Evolutionary conservation across 306 rosid species (phyloP).

Genomic region (Malus sylvestris): DNA sequence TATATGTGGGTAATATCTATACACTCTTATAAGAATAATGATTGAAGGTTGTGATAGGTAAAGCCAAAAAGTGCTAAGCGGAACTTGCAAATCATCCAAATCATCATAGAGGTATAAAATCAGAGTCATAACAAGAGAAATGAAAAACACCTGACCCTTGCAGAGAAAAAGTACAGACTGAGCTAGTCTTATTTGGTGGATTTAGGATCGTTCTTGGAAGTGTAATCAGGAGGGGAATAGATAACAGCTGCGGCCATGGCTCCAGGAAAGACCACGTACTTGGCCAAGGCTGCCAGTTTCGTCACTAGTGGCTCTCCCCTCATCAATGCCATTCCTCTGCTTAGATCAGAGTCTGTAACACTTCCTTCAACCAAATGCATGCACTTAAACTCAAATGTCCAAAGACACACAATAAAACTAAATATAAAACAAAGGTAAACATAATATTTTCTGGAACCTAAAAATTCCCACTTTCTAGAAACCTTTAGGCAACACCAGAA

Average conservation of each 20-base stretch:
- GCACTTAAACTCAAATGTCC: neutral
- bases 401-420: neutral
- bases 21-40: neutral
- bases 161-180: neutral
- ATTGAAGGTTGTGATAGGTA: neutral
- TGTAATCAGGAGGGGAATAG: slow-evolving; percentile 36
- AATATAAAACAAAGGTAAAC: neutral
- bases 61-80: neutral
- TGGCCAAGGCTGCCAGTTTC: slow-evolving; percentile 26
- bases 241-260: slow-evolving; percentile 30
- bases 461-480: neutral
- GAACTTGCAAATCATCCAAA: neutral
- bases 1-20: no score
- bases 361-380: neutral
- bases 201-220: slow-evolving; percentile 1
- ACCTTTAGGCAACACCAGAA: no score
- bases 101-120: no score
- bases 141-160: neutral
- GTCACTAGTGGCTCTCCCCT: slow-evolving; percentile 32
- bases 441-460: neutral
- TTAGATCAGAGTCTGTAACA: neutral
- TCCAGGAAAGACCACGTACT: slow-evolving; percentile 29
- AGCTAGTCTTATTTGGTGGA: slow-evolving; percentile 8
- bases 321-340: slow-evolving; percentile 23
- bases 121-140: neutral